Base-by-base conservation (phyloP, 306 rosid genomes). In the Quercus berberidifolia region DNA sequence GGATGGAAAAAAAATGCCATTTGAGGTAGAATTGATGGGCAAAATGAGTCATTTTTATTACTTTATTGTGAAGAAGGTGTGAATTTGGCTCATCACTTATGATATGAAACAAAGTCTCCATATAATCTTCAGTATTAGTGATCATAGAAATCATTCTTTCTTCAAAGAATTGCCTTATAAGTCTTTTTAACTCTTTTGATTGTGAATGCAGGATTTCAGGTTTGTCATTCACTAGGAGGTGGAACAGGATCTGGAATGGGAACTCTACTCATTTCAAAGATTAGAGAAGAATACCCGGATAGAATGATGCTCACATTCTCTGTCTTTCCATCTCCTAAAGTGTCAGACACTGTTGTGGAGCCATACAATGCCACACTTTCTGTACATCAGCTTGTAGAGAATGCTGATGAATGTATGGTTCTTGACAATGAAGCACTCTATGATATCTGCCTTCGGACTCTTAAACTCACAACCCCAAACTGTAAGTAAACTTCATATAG, bases 231-330 rank as follows among this genome's bases (percentile, higher is more conserved):
- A 54, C 85, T 92, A 41, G 97, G 97, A 81, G 97, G 97, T 55
- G 97, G 97, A 87, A 92, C 94, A 9, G 97, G 97, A 46, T 92
- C 97, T n/a, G 92, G 94, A 79, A 92, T 92, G 97, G 97, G 97
- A 69, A 92, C 97, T 59, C 88, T 92, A 73, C 86, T 92, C n/a
- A 92, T 92, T 80, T 92, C 97, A 33, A 90, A 90, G 88, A 87
- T 90, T 6, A 84, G 92, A 74, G 94, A 90, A 87, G 94, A 90
- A 62, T 90, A 81, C 79, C 94, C 94, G 18, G 94, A 90, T 60
- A 69, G 94, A 43, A 90, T 88, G 94, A 88, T 87, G 92, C 88
- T 86, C 28, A 90, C 94, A 28, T 90, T 90, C 82, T 90, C 94
- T 21, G 94, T 90, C 10, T 90, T 90, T 31, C 94, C 94, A 46